Conservation (phyloP, 176 grass and related monocot species). For the Musa troglodytarum region DNA sequence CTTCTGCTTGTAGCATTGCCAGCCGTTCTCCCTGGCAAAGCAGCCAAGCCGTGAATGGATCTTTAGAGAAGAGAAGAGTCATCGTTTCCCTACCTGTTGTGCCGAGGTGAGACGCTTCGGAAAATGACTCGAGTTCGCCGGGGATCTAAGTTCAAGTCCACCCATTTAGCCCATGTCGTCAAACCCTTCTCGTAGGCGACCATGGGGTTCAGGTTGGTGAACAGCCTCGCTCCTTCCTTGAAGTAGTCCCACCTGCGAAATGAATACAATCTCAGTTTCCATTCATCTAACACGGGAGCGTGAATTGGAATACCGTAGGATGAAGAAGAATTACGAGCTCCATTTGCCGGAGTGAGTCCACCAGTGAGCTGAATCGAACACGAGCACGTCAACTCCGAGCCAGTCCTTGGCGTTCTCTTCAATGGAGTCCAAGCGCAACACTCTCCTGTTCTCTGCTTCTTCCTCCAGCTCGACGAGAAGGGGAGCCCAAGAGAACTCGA, state of each 20-base stretch:
- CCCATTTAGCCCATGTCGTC: constrained; percentile 42
- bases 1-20: constrained; percentile 36
- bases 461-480: constrained; percentile 37
- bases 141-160: constrained; percentile 35
- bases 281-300: no score
- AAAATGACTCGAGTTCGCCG: constrained; percentile 30
- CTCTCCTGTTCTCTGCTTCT: constrained; percentile 22
- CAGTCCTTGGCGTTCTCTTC: constrained; percentile 38
- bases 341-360: constrained; percentile 46
- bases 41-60: not conserved
- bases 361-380: constrained; percentile 50
- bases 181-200: constrained; percentile 45
- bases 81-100: constrained; percentile 23
- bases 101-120: constrained; percentile 30
- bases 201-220: constrained; percentile 31
- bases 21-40: constrained; percentile 25
- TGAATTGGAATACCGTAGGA: no score
- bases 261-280: no score
- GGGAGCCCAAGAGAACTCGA: constrained; percentile 41
- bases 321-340: constrained; percentile 25
- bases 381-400: constrained; percentile 35
- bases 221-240: constrained; percentile 28
- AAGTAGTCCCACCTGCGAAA: constrained; percentile 29
- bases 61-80: not conserved
- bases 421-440: constrained; percentile 36